Conservation (phyloP, 1,284 basidiomycete genomes). For the Psilocybe mexicana region DNA sequence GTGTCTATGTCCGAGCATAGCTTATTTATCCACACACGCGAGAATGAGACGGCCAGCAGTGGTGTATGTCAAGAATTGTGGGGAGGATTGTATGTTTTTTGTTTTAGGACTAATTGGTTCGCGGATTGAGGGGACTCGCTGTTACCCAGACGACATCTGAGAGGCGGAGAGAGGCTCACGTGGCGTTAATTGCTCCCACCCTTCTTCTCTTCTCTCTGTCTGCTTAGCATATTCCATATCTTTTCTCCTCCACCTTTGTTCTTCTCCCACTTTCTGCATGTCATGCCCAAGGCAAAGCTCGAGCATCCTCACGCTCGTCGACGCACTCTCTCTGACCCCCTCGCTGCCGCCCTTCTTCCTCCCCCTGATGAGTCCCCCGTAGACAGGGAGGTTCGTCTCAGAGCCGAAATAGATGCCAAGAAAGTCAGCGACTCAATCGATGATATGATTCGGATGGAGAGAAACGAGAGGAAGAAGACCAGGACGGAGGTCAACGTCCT, state of each 20-base stretch:
- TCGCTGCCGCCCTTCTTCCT: constrained; percentile 63
- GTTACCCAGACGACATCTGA: constrained; percentile 21
- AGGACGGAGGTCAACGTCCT: constrained; percentile 71
- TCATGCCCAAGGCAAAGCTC: constrained; percentile 38
- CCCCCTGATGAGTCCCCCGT: constrained; percentile 68
- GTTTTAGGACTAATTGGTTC: constrained; percentile 2
- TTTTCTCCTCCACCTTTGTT: constrained; percentile 22
- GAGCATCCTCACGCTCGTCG: constrained; percentile 31
- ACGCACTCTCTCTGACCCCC: constrained; percentile 65
- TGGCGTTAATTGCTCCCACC: constrained; percentile 27
- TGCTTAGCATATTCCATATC: constrained; percentile 29
- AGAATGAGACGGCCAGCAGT: not conserved
- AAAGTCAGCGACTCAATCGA: constrained; percentile 76
- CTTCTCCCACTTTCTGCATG: constrained; percentile 23
- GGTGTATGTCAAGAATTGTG: too few relatives aligned
- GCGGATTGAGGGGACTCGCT: not conserved
- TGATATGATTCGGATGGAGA: constrained; percentile 68
- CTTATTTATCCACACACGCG: not conserved
- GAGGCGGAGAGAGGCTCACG: constrained; percentile 24
- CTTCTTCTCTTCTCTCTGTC: constrained; percentile 28
- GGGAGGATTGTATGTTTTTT: not conserved
- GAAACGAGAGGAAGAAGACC: constrained; percentile 54
- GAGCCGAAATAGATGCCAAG: constrained; percentile 67
- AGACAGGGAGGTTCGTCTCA: constrained; percentile 60
- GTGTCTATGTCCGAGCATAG: too few relatives aligned